Evolutionary conservation across 2,329 filamentous ascomycete species (phyloP), one percentile per base, ranked within the genome.

Genomic region (Fusarium sp.): DNA sequence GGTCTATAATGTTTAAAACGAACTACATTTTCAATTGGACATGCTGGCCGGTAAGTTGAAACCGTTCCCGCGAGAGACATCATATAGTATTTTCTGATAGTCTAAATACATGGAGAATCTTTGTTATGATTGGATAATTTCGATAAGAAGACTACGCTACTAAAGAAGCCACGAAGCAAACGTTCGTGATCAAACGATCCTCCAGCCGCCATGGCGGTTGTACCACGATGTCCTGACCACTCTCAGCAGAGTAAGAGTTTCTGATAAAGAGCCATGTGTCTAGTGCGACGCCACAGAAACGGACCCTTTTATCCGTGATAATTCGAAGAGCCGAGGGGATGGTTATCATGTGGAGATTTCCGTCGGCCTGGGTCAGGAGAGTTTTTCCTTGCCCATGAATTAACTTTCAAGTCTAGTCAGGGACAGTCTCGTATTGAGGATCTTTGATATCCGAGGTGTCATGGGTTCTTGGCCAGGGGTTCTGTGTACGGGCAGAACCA

Each of bases 391-490:
- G 31, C 4, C 42, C 42, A 18, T 57, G 45, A 47, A 38, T 57
- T 56, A 44, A 53, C 37, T 57, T 62, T 11, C n/a, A 52, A 26
- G 38, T 52, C 34, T 56, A 50, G 65, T 56, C 65, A 68, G 51
- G 53, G 47, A 68, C 60, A 58, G 45, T 54, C 65, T 68, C 65
- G 65, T 68, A 68, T 68, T 58, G 31, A 64, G 13, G 44, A 58
- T 38, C 50, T 45, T 44, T 34, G 37, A 54, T 65, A 38, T 41
- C 54, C 55, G 53, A 45, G 37, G 49, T 53, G 50, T 36, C 60
- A 64, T 69, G 65, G 54, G 15, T 53, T 44, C 31, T 26, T n/a
- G n/a, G n/a, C 38, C 42, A 58, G 60, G 46, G 60, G 50, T 40
- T 45, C n/a, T 31, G 41, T 65, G 33, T 36, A 50, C 30, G 30